These are phyloP conservation scores for Acanthamoeba triangularis DNA, from an alignment of 208 protist species.

Conservation along the genomic window DNA sequence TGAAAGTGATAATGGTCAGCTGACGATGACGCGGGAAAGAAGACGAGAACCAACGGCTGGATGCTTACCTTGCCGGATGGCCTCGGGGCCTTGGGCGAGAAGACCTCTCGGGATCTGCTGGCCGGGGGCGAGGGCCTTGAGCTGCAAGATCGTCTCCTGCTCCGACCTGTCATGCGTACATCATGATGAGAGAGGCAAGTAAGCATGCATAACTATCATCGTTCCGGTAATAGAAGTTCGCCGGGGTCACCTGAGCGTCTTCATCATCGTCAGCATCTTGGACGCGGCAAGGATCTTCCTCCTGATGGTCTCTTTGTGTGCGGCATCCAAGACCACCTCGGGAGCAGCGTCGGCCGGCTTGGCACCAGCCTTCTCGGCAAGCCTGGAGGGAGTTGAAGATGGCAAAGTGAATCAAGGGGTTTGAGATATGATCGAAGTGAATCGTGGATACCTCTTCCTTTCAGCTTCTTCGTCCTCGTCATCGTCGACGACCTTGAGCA, in stretches of 20 bases:
- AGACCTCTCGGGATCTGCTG: conserved; percentile 90
- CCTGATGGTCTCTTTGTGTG: conserved; percentile 87
- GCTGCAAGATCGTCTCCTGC: conserved; percentile 89
- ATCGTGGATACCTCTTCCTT: conserved; percentile 13
- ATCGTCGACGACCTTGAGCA: conserved; percentile 92
- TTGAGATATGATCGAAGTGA: background rate
- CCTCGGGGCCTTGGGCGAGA: conserved; percentile 87
- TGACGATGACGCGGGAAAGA: background rate
- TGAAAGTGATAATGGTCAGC: background rate
- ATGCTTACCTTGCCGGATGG: conserved; percentile 82
- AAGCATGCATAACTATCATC: background rate
- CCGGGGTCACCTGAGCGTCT: conserved; percentile 57
- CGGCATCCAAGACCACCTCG: conserved; percentile 49
- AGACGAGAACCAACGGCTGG: background rate
- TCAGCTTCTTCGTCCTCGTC: conserved; percentile 85
- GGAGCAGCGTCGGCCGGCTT: background rate
- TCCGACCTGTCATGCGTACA: conserved; percentile 78
- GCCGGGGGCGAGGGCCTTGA: conserved; percentile 91
- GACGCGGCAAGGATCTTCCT: conserved; percentile 87
- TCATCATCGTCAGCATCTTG: conserved; percentile 54
- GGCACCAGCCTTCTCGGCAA: conserved; percentile 13
- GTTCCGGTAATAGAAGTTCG: background rate
- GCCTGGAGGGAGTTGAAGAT: background rate
- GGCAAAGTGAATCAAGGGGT: background rate
- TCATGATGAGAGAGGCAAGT: too few species aligned